phyloP scores from a whole-genome alignment of 1,139 yeast genomes.

The Suhomyces chickasaworum region DNA sequence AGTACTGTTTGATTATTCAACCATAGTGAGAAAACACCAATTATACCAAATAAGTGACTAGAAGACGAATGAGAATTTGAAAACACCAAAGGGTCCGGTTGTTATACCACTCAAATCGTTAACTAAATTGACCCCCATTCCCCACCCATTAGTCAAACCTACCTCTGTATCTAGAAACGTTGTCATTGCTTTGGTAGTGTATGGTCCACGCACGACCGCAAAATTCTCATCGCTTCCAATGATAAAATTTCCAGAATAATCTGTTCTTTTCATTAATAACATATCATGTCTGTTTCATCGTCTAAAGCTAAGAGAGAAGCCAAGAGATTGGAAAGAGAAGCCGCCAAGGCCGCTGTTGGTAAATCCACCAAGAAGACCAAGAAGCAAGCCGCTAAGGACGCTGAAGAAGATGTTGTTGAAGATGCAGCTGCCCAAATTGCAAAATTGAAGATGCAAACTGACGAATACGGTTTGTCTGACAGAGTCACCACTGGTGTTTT shows the following conservation, averaged over 20 bases:
- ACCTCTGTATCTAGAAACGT: too few relatives aligned
- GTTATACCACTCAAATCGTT: too few relatives aligned
- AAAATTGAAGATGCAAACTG: conserved; percentile 88
- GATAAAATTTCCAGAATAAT: conserved; percentile 4
- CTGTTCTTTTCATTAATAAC: background rate
- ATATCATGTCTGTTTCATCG: conserved; percentile 63
- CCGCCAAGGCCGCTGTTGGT: conserved; percentile 72
- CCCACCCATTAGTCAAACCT: too few relatives aligned
- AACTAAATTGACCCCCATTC: too few relatives aligned
- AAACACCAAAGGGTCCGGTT: too few relatives aligned
- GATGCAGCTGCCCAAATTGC: conserved; percentile 76
- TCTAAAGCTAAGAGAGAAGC: conserved; percentile 98
- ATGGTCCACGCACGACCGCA: conserved; percentile 9
- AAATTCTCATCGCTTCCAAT: conserved; percentile 15
- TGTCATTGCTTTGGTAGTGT: background rate
- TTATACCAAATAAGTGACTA: background rate
- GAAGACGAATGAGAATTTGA: background rate
- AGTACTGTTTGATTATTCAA: too few relatives aligned
- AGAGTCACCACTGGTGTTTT: conserved; percentile 98
- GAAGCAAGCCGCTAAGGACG: conserved; percentile 57
- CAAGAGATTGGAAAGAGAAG: conserved; percentile 60
- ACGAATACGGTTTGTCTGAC: conserved; percentile 90
- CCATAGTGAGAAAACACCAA: background rate
- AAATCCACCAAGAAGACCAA: conserved; percentile 66
- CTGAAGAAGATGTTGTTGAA: conserved; percentile 61